Evolutionary conservation across 73 alveolate genomes (phyloP), one percentile per base, ranked within the genome.

Genomic region (Tetrahymena thermophila): DNA sequence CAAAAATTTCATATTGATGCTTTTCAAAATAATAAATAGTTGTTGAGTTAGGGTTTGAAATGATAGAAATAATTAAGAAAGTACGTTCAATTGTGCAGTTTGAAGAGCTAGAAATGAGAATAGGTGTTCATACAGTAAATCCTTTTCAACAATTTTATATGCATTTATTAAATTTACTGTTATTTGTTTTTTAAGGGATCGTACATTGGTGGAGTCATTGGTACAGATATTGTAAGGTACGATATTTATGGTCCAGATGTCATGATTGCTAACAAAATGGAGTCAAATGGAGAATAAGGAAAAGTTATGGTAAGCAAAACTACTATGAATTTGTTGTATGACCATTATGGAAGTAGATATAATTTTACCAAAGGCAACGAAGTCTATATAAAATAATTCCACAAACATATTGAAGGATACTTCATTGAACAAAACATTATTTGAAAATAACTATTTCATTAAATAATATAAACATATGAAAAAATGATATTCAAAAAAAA

Each of bases 21-120:
- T n/a, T n/a, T n/a, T n/a, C n/a, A n/a, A n/a, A n/a, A n/a, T n/a
- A n/a, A n/a, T n/a, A n/a, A n/a, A n/a, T 97, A 97, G 98, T 97
- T 35, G 97, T 98, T 31, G 98, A 98, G 83, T 93, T 98, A 96
- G 99, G 98, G 42, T 97, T 96, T 96, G 96, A 96, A 94, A 98
- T 98, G 99, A 97, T 97, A n/a, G 98, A 97, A 94, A 97, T 96
- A 25, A 98, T 98, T 43, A 97, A 97, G 84, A 96, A 97, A 94
- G 98, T 97, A 15, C 97, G 98, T 94, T 94, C 95, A 58, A 96
- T 95, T 44, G 98, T 97, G 11, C 96, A 96, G 43, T 96, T 96
- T 96, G 99, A 97, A 95, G 97, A 94, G 50, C 95, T 97, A 84
- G 98, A 96, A 42, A 96, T 96, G 98, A 96, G 98, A 94, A 96